Conservation (phyloP, 2,329 filamentous ascomycete genomes). For the Fusarium kyushuense region DNA sequence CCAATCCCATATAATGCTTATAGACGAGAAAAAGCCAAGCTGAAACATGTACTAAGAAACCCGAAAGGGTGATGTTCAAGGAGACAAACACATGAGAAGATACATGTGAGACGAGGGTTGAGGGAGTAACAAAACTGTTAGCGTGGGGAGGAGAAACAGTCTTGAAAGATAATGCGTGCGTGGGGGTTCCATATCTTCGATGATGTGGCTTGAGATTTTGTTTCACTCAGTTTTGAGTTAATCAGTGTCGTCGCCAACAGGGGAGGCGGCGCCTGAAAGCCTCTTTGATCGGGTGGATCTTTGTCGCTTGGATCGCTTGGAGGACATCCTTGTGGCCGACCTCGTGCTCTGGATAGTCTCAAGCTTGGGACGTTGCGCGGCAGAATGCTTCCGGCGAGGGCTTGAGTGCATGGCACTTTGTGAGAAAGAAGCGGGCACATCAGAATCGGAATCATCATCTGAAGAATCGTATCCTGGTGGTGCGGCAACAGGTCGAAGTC, state of each 20-base stretch:
- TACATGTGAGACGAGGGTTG: slow-evolving; percentile 17
- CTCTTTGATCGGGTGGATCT: slow-evolving; percentile 49
- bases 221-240: slow-evolving; percentile 36
- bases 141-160: slow-evolving; percentile 20
- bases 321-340: slow-evolving; percentile 46
- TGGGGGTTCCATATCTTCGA: slow-evolving; percentile 22
- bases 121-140: slow-evolving; percentile 12
- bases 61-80: slow-evolving; percentile 23
- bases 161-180: slow-evolving; percentile 21
- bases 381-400: slow-evolving; percentile 46
- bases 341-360: slow-evolving; percentile 62
- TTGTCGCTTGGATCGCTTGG: slow-evolving; percentile 49
- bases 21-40: slow-evolving; percentile 35
- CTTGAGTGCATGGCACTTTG: slow-evolving; percentile 43
- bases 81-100: slow-evolving; percentile 8
- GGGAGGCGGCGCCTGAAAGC: slow-evolving; percentile 51
- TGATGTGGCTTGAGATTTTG: slow-evolving; percentile 23
- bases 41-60: slow-evolving; percentile 33
- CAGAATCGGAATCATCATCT: slow-evolving; percentile 52
- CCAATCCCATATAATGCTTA: slow-evolving; percentile 44
- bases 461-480: slow-evolving; percentile 52
- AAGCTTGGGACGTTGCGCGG: slow-evolving; percentile 58
- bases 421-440: slow-evolving; percentile 41
- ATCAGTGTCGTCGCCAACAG: slow-evolving; percentile 55
- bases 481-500: slow-evolving; percentile 47